Evolutionary conservation across 2,329 filamentous ascomycete genomes (phyloP), one percentile per base, ranked within the genome.

Genomic region (Coniosporium tulheliwenetii): DNA sequence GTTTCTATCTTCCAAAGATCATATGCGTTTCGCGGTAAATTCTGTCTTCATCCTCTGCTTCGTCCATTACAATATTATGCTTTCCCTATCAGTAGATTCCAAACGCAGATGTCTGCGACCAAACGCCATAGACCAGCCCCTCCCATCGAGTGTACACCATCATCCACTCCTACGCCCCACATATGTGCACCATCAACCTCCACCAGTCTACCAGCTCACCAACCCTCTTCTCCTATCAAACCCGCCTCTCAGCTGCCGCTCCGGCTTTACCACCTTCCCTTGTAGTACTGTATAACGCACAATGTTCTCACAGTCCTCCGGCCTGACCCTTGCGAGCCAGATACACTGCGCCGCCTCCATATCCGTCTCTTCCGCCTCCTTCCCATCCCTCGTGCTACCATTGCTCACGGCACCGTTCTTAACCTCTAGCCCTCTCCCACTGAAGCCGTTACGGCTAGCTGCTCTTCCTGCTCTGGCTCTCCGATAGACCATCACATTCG

Each of bases 401-500:
- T 7, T 26, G 4, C 19, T 26, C 19, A 4, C 7, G 19, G 3
- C 19, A 26, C 19, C 19, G 7, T 26, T 26, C 19, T 26, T 7
- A 26, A 26, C 19, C 19, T 26, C 19, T 26, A 26, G 19, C 42
- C 38, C 41, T 50, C 42, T 39, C 44, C 42, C 36, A 49, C 45
- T 57, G 43, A 50, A 36, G 48, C 44, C 31, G 46, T 26, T 26
- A 26, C 19, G 19, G 19, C 19, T 26, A 26, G 19, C 19, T 26
- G 19, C 19, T 33, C 8, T 37, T 5, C 44, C 41, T 30, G 47
- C 42, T 12, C 56, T 61, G 7, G 69, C 67, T 13, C 73, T 71
- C 8, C 91, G 74, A 59, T 98, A 96, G 1, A 98, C 70, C 67
- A 98, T 83, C 50, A 96, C 77, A 53, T 98, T 98, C 26, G 91